Base-by-base conservation (phyloP, 805 yeast genomes). In the Monosporozyma servazzii region DNA sequence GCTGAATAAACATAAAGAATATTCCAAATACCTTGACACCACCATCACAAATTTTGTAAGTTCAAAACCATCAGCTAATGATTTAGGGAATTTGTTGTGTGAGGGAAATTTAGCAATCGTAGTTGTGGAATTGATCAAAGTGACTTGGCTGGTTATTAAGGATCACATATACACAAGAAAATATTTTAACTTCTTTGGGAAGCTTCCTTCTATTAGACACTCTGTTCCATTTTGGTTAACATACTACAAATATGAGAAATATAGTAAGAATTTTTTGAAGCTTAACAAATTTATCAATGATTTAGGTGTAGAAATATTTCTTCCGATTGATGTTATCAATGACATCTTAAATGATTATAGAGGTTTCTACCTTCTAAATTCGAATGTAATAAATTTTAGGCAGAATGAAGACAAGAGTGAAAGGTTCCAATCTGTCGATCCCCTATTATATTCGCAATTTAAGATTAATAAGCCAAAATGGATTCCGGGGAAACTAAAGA, bases 191-290 rank as follows among this genome's bases (percentile, higher is more conserved):
- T 54, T 51, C 18, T 70, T 61, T 50, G 53, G 65, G 18, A 65
- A 58, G 21, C 48, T 55, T 21, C 57, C 58, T 6, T 47, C 54
- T 10, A 59, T 82, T 13, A 66, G 66, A 44, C 59, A 67, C 5
- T 75, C 80, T 1, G 64, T 65, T 5, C 58, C 72, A 20, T 85
- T 81, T 57, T 84, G 89, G 89, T 60, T 65, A 10, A 73, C 75
- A 40, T 80, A 68, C 53, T 74, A 83, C 54, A 76, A 78, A 46
- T 80, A 76, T 58, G 84, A 82, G 54, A 73, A 71, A 21, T 49
- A 57, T 1, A 70, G 70, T 47, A 66, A 71, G 18, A 80, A 81
- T 53, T 66, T 72, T 30, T 61, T 62, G 25, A 77, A 78, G 53
- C 55, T 82, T 25, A 65, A 71, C 20, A 71, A 67, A 43, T 68